Base-by-base conservation (phyloP, 148 eudicot genomes). In the Pharnaceum exiguum region DNA sequence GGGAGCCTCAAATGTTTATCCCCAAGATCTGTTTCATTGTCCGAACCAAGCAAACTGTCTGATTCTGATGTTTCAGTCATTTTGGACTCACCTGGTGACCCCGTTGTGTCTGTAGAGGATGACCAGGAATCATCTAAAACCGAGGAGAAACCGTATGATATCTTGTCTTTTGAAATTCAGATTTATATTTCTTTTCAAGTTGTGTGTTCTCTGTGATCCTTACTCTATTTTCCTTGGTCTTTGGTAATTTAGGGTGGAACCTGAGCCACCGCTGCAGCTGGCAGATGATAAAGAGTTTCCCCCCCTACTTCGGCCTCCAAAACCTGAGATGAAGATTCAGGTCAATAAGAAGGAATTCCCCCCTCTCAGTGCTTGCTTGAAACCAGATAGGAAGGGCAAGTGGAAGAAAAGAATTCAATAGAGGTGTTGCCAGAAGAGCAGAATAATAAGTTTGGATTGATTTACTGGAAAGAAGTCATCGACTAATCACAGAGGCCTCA, bases 341-440 rank as follows among this genome's bases (percentile, higher is more conserved):
- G n/a, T 65, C 3, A 53, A 23, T 46, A 65, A 53, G 60, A 58
- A 66, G 51, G 79, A 75, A 30, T 71, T 75, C 27, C 76, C 79
- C 9, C 53, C 76, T 32, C 75, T 71, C 22, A 42, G 65, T 7
- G 21, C 43, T 16, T 39, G 50, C 21, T 21, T 45, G 52, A 56
- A 27, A 44, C 43, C 60, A 2, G 43, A 30, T 11, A 70, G 59
- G 59, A 59, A 9, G 63, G 22, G 16, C 4, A 33, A 39, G 25
- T 36, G 63, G 58, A 50, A 28, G n/a, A n/a, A 11, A 56, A 53
- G 47, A 18, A 22, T 7, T 25, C 16, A 23, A 36, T 36, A 43
- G 27, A 36, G 33, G 26, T 16, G 18, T 5, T 7, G 23, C 10
- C n/a, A 12, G 15, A 30, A 16, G 33, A 56, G 29, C 1, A 11